A percentile compares a stretch with the other conserved stretches of the same genome.
These are phyloP conservation scores for Thalassiosira profunda DNA, from an alignment of 108 stramenopile genomes.

Conservation along the genomic window DNA sequence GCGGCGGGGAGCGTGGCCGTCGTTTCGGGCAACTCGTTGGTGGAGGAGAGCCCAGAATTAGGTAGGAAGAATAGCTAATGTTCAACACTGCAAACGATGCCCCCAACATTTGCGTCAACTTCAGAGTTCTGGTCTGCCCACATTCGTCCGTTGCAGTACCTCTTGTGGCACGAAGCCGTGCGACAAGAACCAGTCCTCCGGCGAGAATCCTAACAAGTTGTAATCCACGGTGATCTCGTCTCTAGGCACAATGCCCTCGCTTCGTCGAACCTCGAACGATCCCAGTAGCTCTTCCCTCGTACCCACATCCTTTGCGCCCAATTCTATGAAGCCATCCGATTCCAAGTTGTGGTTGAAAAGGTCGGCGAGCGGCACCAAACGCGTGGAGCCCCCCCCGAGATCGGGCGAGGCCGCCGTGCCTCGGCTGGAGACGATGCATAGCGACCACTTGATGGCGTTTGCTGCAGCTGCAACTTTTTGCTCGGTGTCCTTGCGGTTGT, in stretches of 20 bases:
- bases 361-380: not conserved
- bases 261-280: not conserved
- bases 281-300: not conserved
- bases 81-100: too few relatives aligned
- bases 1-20: too few relatives aligned
- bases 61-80: too few relatives aligned
- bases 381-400: not conserved
- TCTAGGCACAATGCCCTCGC: too few relatives aligned
- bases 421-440: conserved; percentile 6
- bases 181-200: not conserved
- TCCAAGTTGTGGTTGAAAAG: not conserved
- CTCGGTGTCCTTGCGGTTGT: too few relatives aligned
- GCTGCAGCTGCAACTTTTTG: too few relatives aligned
- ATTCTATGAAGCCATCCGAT: not conserved
- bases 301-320: not conserved
- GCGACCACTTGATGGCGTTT: conserved; percentile 5
- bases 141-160: too few relatives aligned
- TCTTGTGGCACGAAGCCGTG: conserved; percentile 1
- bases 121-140: too few relatives aligned
- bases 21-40: not conserved
- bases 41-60: too few relatives aligned
- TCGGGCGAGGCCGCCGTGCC: not conserved
- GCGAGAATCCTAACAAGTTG: not conserved
- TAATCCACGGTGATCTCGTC: conserved; percentile 4
- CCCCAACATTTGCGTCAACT: too few relatives aligned